A percentile compares a stretch with the other conserved stretches of the same genome.
Evolutionary conservation across 73 alveolate genomes (phyloP).

Genomic region (Paramecium octaurelia): DNA sequence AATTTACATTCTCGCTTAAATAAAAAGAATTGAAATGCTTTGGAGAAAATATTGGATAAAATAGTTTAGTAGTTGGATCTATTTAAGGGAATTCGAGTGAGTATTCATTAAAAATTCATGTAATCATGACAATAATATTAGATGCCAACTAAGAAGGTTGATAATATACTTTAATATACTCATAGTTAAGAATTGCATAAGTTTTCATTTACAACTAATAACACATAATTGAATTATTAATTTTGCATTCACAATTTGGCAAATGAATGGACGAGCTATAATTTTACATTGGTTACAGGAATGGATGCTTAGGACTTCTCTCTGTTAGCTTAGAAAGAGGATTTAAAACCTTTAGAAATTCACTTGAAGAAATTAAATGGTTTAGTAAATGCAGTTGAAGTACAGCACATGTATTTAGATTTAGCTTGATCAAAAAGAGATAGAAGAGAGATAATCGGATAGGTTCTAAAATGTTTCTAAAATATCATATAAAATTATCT

Average conservation of each 20-base stretch:
- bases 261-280: background rate
- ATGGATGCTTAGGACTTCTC: conserved; percentile 23
- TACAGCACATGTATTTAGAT: background rate
- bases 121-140: background rate
- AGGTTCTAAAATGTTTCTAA: background rate
- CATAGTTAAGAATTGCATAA: background rate
- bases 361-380: background rate
- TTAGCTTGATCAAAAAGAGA: background rate
- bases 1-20: background rate
- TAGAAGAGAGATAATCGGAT: background rate
- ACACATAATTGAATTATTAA: background rate
- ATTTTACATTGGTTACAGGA: background rate
- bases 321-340: conserved; percentile 30
- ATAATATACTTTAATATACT: background rate
- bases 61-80: background rate
- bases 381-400: background rate
- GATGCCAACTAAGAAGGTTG: conserved; percentile 9
- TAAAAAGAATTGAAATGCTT: background rate
- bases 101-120: conserved; percentile 5
- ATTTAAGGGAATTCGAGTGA: background rate
- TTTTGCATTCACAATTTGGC: conserved; percentile 28
- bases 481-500: background rate
- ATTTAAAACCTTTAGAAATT: conserved; percentile 10
- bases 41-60: conserved; percentile 33
- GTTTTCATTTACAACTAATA: conserved; percentile 34